phyloP scores from a whole-genome alignment of 2,329 filamentous ascomycete species.

The Akanthomyces dipterigenus region DNA sequence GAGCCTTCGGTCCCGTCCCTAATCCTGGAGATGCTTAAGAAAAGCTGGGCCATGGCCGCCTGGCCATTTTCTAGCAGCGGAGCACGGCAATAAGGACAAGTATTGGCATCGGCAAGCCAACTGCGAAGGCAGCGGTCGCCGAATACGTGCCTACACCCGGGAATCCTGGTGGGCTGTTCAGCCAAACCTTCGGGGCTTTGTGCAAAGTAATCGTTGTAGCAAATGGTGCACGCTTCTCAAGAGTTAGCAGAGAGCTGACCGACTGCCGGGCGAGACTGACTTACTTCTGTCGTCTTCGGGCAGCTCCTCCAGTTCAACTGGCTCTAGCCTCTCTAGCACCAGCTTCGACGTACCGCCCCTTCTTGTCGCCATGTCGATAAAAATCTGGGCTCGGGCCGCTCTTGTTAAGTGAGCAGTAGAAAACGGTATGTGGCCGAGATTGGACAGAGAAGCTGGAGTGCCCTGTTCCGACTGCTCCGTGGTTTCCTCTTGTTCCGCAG shows the following conservation, averaged over 20 bases:
- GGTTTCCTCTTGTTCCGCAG: no score
- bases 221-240: slow-evolving; percentile 51
- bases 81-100: slow-evolving; percentile 58
- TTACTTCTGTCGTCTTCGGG: slow-evolving; percentile 42
- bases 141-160: slow-evolving; percentile 58
- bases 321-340: slow-evolving; percentile 40
- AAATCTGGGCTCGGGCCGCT: no score
- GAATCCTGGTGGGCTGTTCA: slow-evolving; percentile 51
- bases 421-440: slow-evolving; percentile 18
- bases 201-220: slow-evolving; percentile 56
- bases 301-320: slow-evolving; percentile 38
- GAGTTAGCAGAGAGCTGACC: neutral
- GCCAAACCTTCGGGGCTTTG: slow-evolving; percentile 50
- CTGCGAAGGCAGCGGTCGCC: slow-evolving; percentile 59
- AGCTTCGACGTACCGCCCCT: slow-evolving; percentile 42
- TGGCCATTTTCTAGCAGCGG: no score
- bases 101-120: slow-evolving; percentile 57
- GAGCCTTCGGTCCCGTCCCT: slow-evolving; percentile 13
- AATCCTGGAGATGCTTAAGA: slow-evolving; percentile 26
- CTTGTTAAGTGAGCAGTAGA: no score
- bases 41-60: slow-evolving; percentile 21
- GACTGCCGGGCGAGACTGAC: slow-evolving; percentile 19
- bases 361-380: no score
- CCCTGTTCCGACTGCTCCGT: slow-evolving; percentile 31
- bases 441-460: slow-evolving; percentile 40